Base-by-base conservation (phyloP, 1,139 yeast genomes). In the Spencermartinsiella ligniputridi region DNA sequence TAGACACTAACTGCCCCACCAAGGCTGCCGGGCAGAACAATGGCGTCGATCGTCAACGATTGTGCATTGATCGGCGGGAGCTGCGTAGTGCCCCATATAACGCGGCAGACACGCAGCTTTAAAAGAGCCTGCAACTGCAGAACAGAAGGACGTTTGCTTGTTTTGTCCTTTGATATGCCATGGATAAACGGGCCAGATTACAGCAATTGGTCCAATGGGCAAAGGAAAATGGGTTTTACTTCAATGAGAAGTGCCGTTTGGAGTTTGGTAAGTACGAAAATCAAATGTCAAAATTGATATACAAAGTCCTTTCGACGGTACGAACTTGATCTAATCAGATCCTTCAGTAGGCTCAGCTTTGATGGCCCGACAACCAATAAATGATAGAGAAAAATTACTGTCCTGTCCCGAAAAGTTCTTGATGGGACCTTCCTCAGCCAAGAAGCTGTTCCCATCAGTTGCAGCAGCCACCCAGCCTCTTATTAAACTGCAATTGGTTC, bases 371-470 rank as follows among this genome's bases (percentile, higher is more conserved):
- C 62, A 43, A 3, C 27, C 38, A 3, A 47, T 60, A 12, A 49
- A 42, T 4, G 44, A 49, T 8, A 43, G 42, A 2, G 59, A 55
- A 11, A 13, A 18, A 11, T 47, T 61, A 12, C 47, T 60, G 13
- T 30, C 52, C 9, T 60, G 64, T 35, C 59, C 62, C 4, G 56
- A 52, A 42, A 19, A 40, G 15, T 41, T 45, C 35, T 35, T 60
- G 9, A 50, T 61, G 15, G 63, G 64, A 2, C 63, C 62, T 3
- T 44, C 41, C 36, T 35, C 47, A 21, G 62, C 61, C 2, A 38
- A 43, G 18, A 24, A 37, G 15, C 35, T 45, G 18, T 57, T 54
- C 41, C 50, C 51, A 11, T 44, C 37, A 40, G 38, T 20, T 39
- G 44, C 37, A 15, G 38, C 32, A 5, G 32, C n/a, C 13, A 8